Evolutionary conservation across 805 yeast species (phyloP).

Genomic region (Deakozyma indianensis): DNA sequence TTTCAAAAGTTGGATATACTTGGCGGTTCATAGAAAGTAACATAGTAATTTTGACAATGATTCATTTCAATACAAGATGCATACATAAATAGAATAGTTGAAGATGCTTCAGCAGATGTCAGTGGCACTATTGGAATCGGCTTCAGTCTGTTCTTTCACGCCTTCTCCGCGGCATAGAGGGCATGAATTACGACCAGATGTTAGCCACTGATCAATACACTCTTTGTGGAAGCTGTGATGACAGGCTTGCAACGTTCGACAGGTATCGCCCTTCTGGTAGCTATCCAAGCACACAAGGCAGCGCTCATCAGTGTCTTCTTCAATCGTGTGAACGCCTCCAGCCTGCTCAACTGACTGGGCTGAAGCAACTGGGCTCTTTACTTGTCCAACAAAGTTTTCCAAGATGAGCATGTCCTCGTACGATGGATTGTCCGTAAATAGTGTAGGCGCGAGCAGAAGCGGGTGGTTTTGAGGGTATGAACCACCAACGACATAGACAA

Average conservation of each 20-base stretch:
- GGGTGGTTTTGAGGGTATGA: conserved; percentile 36
- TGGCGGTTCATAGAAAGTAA: conserved; percentile 14
- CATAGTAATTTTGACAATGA: conserved; percentile 7
- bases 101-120: conserved; percentile 1
- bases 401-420: conserved; percentile 35
- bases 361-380: conserved; percentile 29
- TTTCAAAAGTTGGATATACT: conserved; percentile 13
- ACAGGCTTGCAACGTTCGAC: conserved; percentile 32
- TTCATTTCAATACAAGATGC: conserved; percentile 1
- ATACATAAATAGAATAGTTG: background rate
- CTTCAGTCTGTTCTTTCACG: conserved; percentile 9
- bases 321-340: conserved; percentile 23
- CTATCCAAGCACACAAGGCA: conserved; percentile 34
- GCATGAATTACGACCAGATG: conserved; percentile 38
- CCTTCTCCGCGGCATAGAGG: conserved; percentile 42
- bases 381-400: conserved; percentile 34
- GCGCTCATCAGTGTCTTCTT: conserved; percentile 11
- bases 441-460: conserved; percentile 30
- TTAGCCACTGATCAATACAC: conserved; percentile 47
- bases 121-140: background rate
- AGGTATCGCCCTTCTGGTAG: conserved; percentile 31
- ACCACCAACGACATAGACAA: conserved; percentile 49
- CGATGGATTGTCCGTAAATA: conserved; percentile 35
- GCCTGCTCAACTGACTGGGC: conserved; percentile 26
- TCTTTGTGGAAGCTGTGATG: conserved; percentile 37